Conservation (phyloP, 2,329 filamentous ascomycete species). For the Amesomyces nigricolor region DNA sequence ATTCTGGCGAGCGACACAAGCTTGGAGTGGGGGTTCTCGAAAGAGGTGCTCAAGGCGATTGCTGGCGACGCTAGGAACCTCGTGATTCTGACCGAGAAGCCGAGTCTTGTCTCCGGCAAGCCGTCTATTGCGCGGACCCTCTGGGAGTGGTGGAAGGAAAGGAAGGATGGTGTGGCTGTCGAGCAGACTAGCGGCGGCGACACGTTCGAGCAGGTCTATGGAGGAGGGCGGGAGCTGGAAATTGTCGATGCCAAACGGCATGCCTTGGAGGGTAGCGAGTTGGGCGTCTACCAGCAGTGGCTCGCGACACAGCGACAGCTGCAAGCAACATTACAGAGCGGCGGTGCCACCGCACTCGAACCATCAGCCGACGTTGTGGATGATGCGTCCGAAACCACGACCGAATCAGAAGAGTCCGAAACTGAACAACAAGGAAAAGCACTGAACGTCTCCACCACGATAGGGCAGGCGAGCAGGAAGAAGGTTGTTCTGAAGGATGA, state of each 20-base stretch:
- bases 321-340: conserved; percentile 70
- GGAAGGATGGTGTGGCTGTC: conserved; percentile 55
- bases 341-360: conserved; percentile 63
- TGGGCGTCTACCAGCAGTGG: conserved; percentile 84
- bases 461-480: conserved; percentile 77
- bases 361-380: conserved; percentile 68
- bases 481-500: conserved; percentile 84
- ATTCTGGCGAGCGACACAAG: conserved; percentile 88
- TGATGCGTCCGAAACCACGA: conserved; percentile 79
- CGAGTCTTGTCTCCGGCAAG: conserved; percentile 40
- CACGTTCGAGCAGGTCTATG: conserved; percentile 60
- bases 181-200: conserved; percentile 52
- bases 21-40: conserved; percentile 92
- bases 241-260: conserved; percentile 57
- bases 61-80: conserved; percentile 75
- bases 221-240: conserved; percentile 56
- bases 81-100: conserved; percentile 77
- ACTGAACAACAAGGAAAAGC: conserved; percentile 87
- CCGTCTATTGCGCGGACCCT: conserved; percentile 66
- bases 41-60: conserved; percentile 67
- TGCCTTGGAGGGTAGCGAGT: conserved; percentile 68
- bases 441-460: conserved; percentile 77
- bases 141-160: conserved; percentile 74
- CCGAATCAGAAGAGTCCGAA: conserved; percentile 82
- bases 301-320: conserved; percentile 82